Evolutionary conservation across 441 rosid species (phyloP), one percentile per base, ranked within the genome.

Genomic region (Croton setiger): DNA sequence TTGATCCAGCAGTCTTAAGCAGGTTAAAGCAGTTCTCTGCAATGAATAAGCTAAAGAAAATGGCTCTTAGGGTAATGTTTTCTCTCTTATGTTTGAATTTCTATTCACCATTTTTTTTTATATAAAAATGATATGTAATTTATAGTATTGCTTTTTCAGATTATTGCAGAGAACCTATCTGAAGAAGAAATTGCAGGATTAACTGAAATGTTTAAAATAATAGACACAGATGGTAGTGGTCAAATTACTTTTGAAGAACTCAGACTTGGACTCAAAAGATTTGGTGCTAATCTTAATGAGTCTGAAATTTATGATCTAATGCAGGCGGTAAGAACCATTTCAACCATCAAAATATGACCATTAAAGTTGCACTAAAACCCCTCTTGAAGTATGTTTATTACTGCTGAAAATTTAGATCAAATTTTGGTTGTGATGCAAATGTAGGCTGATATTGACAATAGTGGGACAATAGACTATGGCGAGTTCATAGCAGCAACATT

Each of bases 401-500:
- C 4, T 45, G n/a, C 49, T 45, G 4, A 13, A 45, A 45, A 45
- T 27, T 27, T 27, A 27, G 2, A 27, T 27, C 31, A 27, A 27
- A 27, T 27, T 27, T 27, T 27, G 31, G 20, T 23, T 60, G 58
- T 56, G 43, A 13, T 13, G 43, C 49, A 71, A 71, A 45, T 79
- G 67, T 87, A 95, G 99, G 97, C 97, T 67, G 99, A 95, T 75
- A 78, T 92, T 21, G 96, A 95, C 74, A 95, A 95, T 72, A 95
- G 89, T 60, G 99, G 99, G 17, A 87, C 97, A 31, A 95, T 95
- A 78, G 99, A 92, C 79, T 92, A 88, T 66, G 86, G 89, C 1
- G 99, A 95, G 84, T 95, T 95, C 81, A 83, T 88, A 74, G 96
- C 99, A 17, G 99, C 99, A 35, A 92, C 92, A 89, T 77, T 92